Percentiles rank a stretch among this genome's conserved stretches.
Conservation (phyloP, 2,329 filamentous ascomycete species). For the Trichoderma afroharzianum region DNA sequence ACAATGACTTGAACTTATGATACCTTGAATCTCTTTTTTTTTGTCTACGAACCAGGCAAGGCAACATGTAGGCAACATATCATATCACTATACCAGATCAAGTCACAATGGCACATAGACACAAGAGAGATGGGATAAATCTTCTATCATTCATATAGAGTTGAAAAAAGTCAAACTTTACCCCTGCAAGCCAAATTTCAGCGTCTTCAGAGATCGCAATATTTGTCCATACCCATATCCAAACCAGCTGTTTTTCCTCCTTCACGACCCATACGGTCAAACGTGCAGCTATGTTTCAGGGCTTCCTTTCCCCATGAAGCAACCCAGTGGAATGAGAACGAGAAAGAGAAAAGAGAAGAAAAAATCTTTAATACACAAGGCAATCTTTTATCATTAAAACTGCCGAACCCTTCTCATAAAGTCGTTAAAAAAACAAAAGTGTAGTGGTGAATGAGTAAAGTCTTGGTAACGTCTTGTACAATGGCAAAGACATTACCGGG, state of each 20-base stretch:
- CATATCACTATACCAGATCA: neutral
- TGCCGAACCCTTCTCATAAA: slow-evolving; percentile 14
- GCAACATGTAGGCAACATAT: neutral
- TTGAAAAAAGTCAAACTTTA: slow-evolving; percentile 12
- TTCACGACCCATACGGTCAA: neutral
- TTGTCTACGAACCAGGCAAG: neutral
- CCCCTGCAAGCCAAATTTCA: neutral
- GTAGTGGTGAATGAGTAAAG: slow-evolving; percentile 4
- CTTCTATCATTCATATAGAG: slow-evolving; percentile 13
- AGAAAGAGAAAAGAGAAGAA: neutral
- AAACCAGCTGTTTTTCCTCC: neutral
- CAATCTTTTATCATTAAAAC: slow-evolving; percentile 10
- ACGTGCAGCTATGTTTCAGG: neutral
- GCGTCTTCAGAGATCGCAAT: neutral
- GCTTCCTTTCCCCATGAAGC: neutral
- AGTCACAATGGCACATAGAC: neutral
- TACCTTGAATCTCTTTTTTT: neutral
- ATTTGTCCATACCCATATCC: neutral
- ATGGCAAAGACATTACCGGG: neutral
- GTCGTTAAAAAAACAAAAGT: slow-evolving; percentile 13
- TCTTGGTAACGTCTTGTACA: neutral
- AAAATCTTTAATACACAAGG: slow-evolving; percentile 17
- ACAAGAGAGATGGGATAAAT: neutral
- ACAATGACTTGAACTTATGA: neutral
- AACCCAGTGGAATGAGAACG: neutral